These are phyloP conservation scores for Arthrobotrys entomopaga DNA, from an alignment of 2,329 filamentous ascomycete genomes.

Conservation along the genomic window DNA sequence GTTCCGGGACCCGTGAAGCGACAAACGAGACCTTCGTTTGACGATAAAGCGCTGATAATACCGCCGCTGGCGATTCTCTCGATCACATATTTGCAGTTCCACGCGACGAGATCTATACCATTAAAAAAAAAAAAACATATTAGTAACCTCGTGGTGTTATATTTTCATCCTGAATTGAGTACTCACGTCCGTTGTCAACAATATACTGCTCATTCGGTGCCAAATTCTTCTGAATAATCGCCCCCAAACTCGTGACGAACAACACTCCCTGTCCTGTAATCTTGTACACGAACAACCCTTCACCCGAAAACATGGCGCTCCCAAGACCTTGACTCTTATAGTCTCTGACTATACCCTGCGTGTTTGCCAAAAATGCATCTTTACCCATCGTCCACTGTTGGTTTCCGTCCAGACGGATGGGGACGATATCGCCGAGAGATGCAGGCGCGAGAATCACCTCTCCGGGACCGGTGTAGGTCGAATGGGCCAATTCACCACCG, in stretches of 20 bases:
- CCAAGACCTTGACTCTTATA: slow-evolving; percentile 85
- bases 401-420: slow-evolving; percentile 76
- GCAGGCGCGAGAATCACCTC: slow-evolving; percentile 86
- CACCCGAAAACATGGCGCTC: slow-evolving; percentile 93
- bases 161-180: background rate
- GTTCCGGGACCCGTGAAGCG: slow-evolving; percentile 86
- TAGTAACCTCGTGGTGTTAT: slow-evolving; percentile 4
- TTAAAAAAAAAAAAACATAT: slow-evolving; percentile 1
- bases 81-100: slow-evolving; percentile 94
- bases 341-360: slow-evolving; percentile 86
- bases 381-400: slow-evolving; percentile 86
- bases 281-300: slow-evolving; percentile 90
- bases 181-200: slow-evolving; percentile 79
- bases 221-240: slow-evolving; percentile 91
- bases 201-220: slow-evolving; percentile 83
- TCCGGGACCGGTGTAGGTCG: slow-evolving; percentile 86
- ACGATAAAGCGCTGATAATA: slow-evolving; percentile 84
- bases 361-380: slow-evolving; percentile 85
- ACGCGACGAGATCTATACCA: slow-evolving; percentile 80
- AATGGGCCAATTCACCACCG: slow-evolving; percentile 80
- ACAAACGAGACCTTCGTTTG: slow-evolving; percentile 89
- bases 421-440: slow-evolving; percentile 84
- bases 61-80: slow-evolving; percentile 91
- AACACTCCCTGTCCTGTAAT: slow-evolving; percentile 81
- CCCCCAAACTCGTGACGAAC: slow-evolving; percentile 93